Conservation (phyloP, 2,329 filamentous ascomycete species). For the Xylaria sp. region DNA sequence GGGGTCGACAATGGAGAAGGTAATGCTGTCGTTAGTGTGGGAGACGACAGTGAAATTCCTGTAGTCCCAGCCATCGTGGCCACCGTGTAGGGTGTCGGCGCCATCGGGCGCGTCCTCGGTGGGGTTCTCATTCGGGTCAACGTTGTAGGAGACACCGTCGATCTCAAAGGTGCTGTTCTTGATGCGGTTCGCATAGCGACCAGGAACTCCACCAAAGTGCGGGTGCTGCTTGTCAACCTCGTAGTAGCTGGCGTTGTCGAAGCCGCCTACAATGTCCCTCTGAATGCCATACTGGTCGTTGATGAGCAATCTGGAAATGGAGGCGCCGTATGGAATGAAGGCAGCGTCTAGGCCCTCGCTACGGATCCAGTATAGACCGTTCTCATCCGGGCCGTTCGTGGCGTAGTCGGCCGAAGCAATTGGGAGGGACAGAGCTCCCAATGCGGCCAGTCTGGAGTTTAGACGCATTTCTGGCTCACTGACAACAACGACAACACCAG, state of each 20-base stretch:
- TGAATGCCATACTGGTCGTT: constrained; percentile 70
- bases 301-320: constrained; percentile 73
- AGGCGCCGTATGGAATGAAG: constrained; percentile 78
- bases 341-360: constrained; percentile 69
- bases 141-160: constrained; percentile 65
- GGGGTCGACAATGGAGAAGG: constrained; percentile 74
- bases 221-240: constrained; percentile 66
- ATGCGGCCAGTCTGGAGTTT: constrained; percentile 34
- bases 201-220: constrained; percentile 75
- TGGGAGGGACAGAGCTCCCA: constrained; percentile 43
- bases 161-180: constrained; percentile 76
- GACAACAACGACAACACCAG: neutral
- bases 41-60: constrained; percentile 79
- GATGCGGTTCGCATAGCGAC: constrained; percentile 82
- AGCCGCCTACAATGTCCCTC: constrained; percentile 75
- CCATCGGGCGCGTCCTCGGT: constrained; percentile 56
- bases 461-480: constrained; percentile 36
- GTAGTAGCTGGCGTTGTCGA: constrained; percentile 78
- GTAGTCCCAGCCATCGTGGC: constrained; percentile 75
- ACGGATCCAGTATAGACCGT: constrained; percentile 75
- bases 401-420: constrained; percentile 38
- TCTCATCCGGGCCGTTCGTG: constrained; percentile 53
- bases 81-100: constrained; percentile 71
- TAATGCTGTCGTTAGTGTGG: constrained; percentile 70
- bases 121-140: constrained; percentile 68